phyloP scores from a whole-genome alignment of 345 rosid genomes.

The Salix suchowensis region DNA sequence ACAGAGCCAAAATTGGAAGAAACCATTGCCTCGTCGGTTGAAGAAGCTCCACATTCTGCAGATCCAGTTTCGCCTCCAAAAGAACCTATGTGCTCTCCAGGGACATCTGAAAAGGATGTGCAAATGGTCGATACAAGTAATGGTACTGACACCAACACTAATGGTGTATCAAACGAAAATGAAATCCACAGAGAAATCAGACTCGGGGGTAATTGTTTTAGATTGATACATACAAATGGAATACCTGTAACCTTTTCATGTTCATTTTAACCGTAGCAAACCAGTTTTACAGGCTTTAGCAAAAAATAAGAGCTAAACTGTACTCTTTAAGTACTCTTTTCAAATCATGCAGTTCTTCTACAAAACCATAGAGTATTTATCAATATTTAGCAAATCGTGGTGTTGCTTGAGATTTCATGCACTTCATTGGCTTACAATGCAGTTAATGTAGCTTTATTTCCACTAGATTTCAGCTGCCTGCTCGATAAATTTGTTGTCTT shows the following conservation, averaged over 20 bases:
- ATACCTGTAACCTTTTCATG: background rate
- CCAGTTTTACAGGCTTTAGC: background rate
- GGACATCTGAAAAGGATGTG: background rate
- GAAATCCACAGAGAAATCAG: constrained; percentile 3
- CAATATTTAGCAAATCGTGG: background rate
- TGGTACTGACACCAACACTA: constrained; percentile 4
- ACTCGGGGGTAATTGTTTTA: constrained; percentile 25
- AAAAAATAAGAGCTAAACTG: background rate
- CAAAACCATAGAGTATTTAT: background rate
- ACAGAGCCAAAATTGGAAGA: constrained; percentile 8
- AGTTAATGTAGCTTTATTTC: background rate
- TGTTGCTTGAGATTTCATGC: background rate
- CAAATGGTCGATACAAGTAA: constrained; percentile 19
- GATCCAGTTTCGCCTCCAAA: background rate
- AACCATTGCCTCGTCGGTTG: background rate
- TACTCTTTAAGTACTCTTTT: background rate
- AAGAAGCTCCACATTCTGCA: constrained; percentile 11
- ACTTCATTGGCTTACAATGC: background rate
- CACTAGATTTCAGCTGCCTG: background rate
- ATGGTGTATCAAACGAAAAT: constrained; percentile 11
- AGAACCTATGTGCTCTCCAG: constrained; percentile 11
- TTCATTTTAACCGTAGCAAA: background rate
- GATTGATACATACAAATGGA: constrained; percentile 22
- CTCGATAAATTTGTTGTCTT: background rate
- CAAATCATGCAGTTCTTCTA: background rate